Base-by-base conservation (phyloP, 179 eudicot species). In the Patellifolia procumbens region DNA sequence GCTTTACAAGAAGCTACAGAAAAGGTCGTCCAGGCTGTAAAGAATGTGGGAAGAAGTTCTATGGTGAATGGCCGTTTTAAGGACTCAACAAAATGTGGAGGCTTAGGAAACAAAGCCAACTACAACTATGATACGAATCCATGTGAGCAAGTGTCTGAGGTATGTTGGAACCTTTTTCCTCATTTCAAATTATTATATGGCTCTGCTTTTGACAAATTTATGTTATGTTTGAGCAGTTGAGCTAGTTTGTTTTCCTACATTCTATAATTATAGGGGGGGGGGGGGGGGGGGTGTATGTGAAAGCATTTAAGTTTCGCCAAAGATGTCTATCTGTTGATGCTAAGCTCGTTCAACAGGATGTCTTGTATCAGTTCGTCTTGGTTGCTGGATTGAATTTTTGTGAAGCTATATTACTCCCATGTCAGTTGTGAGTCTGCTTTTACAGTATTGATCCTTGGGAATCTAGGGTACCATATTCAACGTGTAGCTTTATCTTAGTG, bases 1-100 rank as follows among this genome's bases (percentile, higher is more conserved):
- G 85, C 94, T 77, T 64, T 90, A 75, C 87, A 83, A 78, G 89
- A 87, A 82, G 98, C 98, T 81, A 77, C 89, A 1, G 77, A 84
- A 72, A 88, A 78, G 84, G 91, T 93, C 76, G 60, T 82, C 55
- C 45, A 63, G 45, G 90, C 87, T 56, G 45, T 81, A 56, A 87
- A 86, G 74, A 82, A 79, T 72, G 91, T 86, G 24, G 88, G 87
- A 45, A 90, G 83, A 80, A 45, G 78, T 51, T 75, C 74, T 58
- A 49, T 56, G 71, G 35, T 56, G 19, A 91, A 89, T 86, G 90
- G 89, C 32, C 85, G 49, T 77, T 20, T 29, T 24, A 81, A 82
- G 75, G 68, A 77, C 62, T 58, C 74, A 3, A 34, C 73, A 52
- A 79, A 43, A 75, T 85, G 77, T 72, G 78, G 79, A 55, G 66